Conservation (phyloP, 345 rosid species). For the Lepidium africanum region DNA sequence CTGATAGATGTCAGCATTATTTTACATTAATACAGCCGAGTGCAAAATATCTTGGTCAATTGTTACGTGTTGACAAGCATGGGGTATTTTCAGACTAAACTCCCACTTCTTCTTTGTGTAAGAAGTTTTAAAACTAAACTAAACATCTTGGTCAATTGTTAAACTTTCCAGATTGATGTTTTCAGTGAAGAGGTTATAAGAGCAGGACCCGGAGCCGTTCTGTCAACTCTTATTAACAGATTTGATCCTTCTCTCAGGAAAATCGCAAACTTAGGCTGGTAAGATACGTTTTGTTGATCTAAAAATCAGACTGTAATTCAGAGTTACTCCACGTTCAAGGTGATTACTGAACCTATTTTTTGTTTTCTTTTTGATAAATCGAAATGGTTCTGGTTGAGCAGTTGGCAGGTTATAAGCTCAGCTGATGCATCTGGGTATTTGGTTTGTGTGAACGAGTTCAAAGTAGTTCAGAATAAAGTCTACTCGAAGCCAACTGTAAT, state of each 20-base stretch:
- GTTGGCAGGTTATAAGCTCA: slow-evolving; percentile 98
- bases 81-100: slow-evolving; percentile 44
- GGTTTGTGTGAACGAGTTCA: slow-evolving; percentile 65
- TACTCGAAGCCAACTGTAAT: slow-evolving; percentile 71
- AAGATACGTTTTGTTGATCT: neutral
- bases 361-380: neutral
- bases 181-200: slow-evolving; percentile 93
- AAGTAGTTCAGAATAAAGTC: slow-evolving; percentile 66
- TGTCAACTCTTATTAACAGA: slow-evolving; percentile 72
- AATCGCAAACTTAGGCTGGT: slow-evolving; percentile 92
- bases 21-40: slow-evolving; percentile 74
- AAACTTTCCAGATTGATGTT: slow-evolving; percentile 52
- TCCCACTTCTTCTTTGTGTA: neutral
- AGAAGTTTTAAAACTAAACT: neutral
- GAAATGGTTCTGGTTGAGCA: slow-evolving; percentile 28
- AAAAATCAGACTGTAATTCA: neutral
- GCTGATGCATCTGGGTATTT: slow-evolving; percentile 71
- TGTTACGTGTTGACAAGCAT: slow-evolving; percentile 67
- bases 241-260: slow-evolving; percentile 86
- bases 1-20: slow-evolving; percentile 80
- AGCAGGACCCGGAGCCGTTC: slow-evolving; percentile 80
- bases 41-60: slow-evolving; percentile 78
- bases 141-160: too few relatives aligned
- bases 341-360: slow-evolving; percentile 17
- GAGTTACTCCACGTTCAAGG: neutral